These are phyloP conservation scores for Holtermanniella nyarrowii DNA, from an alignment of 768 basidiomycete genomes.

Conservation along the genomic window DNA sequence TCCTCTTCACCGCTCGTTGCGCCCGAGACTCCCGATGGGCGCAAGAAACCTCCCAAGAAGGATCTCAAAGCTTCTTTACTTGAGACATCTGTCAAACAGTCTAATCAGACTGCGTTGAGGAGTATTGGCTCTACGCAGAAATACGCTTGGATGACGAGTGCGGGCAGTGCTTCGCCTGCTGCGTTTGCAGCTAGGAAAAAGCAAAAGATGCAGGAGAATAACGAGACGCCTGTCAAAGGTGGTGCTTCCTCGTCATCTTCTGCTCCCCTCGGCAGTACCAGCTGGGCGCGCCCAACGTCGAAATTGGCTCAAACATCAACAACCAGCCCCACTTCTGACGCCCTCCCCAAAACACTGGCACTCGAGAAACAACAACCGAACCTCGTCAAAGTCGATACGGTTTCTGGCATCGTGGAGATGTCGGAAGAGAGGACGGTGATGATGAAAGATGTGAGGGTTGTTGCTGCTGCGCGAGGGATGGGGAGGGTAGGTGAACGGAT, in stretches of 20 bases:
- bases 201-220: background rate
- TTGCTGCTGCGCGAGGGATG: background rate
- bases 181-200: background rate
- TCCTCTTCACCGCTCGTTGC: background rate
- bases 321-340: no score
- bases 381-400: no score
- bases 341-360: no score
- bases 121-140: background rate
- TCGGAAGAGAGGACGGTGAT: background rate
- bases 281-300: background rate
- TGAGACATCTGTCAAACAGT: background rate
- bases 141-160: background rate
- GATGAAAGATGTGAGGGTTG: background rate
- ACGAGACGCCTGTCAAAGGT: background rate
- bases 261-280: background rate
- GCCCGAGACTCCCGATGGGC: background rate
- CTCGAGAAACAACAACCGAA: no score
- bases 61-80: background rate
- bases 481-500: background rate
- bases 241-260: no score
- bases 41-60: background rate
- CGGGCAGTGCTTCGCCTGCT: background rate
- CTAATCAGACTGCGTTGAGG: background rate
- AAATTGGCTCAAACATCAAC: no score
- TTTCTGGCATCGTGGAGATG: no score